Base-by-base conservation (phyloP, 2,329 filamentous ascomycete genomes). In the Gnomoniopsis sp. region DNA sequence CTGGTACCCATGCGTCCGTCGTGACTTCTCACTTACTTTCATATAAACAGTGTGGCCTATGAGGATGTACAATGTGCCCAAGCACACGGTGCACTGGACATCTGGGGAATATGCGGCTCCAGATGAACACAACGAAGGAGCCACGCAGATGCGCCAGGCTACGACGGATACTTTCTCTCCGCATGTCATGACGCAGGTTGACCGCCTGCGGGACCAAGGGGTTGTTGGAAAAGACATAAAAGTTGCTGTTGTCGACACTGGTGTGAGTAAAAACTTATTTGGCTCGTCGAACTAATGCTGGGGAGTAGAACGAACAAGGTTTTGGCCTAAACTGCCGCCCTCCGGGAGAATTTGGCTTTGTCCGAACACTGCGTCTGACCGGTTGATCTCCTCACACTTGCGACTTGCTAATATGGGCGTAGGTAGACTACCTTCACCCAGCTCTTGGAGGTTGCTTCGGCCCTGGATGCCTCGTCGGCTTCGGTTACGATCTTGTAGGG, bases 401-500 rank as follows among this genome's bases (percentile, higher is more conserved):
- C 48, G 36, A 11, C 36, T 8, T 33, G 53, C 66, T 69, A 51
- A 68, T 62, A 33, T 2, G n/a, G 11, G 53, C 6, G 11, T 47
- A 81, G 79, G 72, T 86, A 50, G 86, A 88, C 67, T 88, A 87
- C 66, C 77, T 73, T 1, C 85, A 88, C 65, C 82, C 84, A 1
- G 82, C 83, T 30, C 78, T 89, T 0, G 86, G 86, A 38, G 84
- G 84, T 49, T 85, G 85, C 65, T 88, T 87, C 66, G 86, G 86
- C 2, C 65, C 75, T 1, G 82, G 78, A 14, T 87, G 80, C 64
- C 73, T 87, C 44, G 81, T 88, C 19, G 75, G 77, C 3, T 81
- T 78, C 59, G 86, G 86, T 19, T 75, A 75, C 38, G 84, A 86
- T 62, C 74, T 86, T 46, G 79, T 86, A 19, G 85, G 84, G 19